Evolutionary conservation across 352 stramenopile genomes (phyloP).

Genomic region (Globisporangium emineosum): DNA sequence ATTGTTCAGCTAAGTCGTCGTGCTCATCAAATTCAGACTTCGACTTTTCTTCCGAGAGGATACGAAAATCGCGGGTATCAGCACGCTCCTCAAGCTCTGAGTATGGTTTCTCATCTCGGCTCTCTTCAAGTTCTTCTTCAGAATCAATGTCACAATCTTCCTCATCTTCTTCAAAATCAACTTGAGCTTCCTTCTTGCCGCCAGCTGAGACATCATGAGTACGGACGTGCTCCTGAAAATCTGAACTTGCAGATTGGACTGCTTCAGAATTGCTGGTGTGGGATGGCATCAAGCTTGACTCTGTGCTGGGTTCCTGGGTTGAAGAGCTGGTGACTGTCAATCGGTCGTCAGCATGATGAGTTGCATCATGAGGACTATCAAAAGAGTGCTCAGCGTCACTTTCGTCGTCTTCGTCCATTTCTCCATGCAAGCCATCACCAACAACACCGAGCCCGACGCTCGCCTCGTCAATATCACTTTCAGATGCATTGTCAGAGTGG

Average conservation of each 20-base stretch:
- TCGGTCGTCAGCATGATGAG: neutral
- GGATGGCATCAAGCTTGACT: neutral
- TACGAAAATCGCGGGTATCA: neutral
- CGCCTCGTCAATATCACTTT: neutral
- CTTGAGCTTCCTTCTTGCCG: conserved; percentile 22
- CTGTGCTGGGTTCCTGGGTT: neutral
- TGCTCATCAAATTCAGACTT: neutral
- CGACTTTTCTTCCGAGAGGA: neutral
- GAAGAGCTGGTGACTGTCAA: neutral
- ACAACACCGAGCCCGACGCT: neutral
- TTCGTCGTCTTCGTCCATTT: neutral
- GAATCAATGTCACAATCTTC: conserved; percentile 14
- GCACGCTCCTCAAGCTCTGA: neutral
- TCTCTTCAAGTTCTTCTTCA: neutral
- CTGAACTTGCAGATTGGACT: neutral
- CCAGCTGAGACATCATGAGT: neutral
- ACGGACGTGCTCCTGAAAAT: neutral
- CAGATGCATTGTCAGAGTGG: neutral
- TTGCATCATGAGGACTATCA: neutral
- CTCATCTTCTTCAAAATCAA: conserved; percentile 36
- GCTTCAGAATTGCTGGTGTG: neutral
- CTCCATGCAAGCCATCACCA: neutral
- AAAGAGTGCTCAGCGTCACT: neutral
- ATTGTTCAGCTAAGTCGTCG: neutral
- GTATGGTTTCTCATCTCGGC: neutral